Evolutionary conservation across 1,139 yeast genomes (phyloP), one percentile per base, ranked within the genome.

Genomic region (Magnusiomyces tetraspermus): DNA sequence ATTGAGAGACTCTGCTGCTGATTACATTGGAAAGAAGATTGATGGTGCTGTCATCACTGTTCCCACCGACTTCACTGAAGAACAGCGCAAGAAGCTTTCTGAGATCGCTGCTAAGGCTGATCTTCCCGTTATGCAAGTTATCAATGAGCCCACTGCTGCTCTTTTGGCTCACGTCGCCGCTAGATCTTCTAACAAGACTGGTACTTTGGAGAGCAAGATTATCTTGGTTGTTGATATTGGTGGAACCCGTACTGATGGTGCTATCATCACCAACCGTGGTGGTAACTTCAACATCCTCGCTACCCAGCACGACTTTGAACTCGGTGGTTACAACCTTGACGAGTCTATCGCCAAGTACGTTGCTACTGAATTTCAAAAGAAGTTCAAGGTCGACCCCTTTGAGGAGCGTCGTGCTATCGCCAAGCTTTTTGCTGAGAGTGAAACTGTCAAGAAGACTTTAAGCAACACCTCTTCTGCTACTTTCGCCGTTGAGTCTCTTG

Each of bases 161-260:
- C 75, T 92, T 59, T 76, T 92, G 61, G 90, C 97, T 6, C 85
- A 84, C 63, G 76, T 82, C 58, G 60, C 64, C 38, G 58, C 61
- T 42, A 58, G 61, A 46, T 61, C 62, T 38, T 60, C 75, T 65
- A 60, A 69, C 24, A 69, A 74, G 46, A 76, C 76, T 55, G 83
- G 79, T 53, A 80, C 78, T 63, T 74, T 76, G 60, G 73, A 81
- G 61, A 33, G 38, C 38, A 86, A 83, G 72, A 74, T 87, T 56
- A 88, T 84, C 63, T 94, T 87, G 52, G 96, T 94, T 61, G 95
- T 95, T 51, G 98, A 92, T 71, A 86, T 92, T 65, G 99, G 98
- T 69, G 97, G 97, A 67, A 79, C 89, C 62, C 82, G 98, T 73
- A 84, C 96, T 43, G 98, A 92, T 68, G 97, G 92, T 58, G 96